These are phyloP conservation scores for Fusarium protoensiforme DNA, from an alignment of 2,329 filamentous ascomycete genomes.

Conservation along the genomic window DNA sequence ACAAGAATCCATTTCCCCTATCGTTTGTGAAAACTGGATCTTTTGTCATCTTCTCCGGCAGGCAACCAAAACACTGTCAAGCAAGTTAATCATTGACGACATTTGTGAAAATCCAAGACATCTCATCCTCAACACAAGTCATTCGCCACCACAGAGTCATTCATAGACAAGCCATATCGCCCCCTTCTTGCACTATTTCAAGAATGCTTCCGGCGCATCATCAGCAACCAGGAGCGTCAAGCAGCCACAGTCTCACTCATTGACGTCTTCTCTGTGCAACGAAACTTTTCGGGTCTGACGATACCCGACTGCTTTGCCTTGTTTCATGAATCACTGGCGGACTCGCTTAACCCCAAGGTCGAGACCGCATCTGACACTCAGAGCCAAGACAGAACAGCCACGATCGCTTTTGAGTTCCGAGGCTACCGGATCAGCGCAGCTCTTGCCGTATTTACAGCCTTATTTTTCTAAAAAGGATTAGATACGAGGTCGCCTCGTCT, in stretches of 20 bases:
- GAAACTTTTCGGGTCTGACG: neutral
- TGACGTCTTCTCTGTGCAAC: neutral
- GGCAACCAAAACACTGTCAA: neutral
- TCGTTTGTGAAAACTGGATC: neutral
- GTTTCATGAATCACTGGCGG: neutral
- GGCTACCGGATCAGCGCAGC: conserved; percentile 1
- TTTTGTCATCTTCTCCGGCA: neutral
- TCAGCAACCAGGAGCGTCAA: neutral
- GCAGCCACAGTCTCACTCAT: neutral
- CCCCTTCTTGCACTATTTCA: neutral
- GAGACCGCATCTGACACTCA: neutral
- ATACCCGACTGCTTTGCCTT: neutral
- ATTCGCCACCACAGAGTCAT: neutral
- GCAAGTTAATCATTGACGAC: neutral
- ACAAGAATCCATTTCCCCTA: neutral
- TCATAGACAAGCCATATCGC: neutral
- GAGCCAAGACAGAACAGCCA: neutral
- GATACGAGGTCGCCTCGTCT: neutral
- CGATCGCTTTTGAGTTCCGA: neutral
- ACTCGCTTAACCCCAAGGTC: neutral
- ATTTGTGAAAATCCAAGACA: neutral
- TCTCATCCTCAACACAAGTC: neutral
- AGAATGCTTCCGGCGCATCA: neutral
- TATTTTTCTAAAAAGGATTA: neutral
- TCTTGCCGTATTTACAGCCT: neutral